Percentiles rank a stretch among this genome's conserved stretches.
Evolutionary conservation across 306 rosid genomes (phyloP).

Genomic region (Cicer yamashitae): DNA sequence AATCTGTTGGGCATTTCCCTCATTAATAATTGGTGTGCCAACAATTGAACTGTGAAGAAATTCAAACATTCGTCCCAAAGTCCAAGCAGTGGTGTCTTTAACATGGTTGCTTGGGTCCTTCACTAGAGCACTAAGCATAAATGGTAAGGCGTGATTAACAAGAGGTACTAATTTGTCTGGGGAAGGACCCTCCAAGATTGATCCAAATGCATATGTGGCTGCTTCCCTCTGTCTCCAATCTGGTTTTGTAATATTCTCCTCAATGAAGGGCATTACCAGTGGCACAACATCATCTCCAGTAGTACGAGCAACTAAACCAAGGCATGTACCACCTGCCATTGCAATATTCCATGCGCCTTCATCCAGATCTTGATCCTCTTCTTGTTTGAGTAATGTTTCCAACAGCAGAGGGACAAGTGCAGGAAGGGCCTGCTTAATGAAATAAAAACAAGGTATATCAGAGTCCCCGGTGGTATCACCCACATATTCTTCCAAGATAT

Average conservation of each 20-base stretch:
- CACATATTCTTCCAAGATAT: conserved; percentile 75
- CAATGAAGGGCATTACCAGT: conserved; percentile 84
- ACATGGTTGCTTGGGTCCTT: conserved; percentile 86
- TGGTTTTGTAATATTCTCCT: conserved; percentile 83
- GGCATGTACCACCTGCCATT: conserved; percentile 97
- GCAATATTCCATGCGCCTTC: conserved; percentile 98
- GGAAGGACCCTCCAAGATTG: conserved; percentile 92
- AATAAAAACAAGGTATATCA: conserved; percentile 80
- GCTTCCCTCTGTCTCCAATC: conserved; percentile 98
- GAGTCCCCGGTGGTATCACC: conserved; percentile 74
- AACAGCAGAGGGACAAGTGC: conserved; percentile 80
- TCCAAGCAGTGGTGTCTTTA: conserved; percentile 97
- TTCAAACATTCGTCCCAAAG: conserved; percentile 91
- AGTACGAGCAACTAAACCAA: conserved; percentile 88
- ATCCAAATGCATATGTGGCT: conserved; percentile 93
- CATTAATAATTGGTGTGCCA: conserved; percentile 78
- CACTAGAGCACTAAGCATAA: conserved; percentile 80
- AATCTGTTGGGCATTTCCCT: conserved; percentile 79
- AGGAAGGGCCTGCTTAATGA: conserved; percentile 92
- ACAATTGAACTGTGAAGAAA: conserved; percentile 78
- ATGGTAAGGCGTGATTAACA: conserved; percentile 74
- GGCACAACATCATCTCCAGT: conserved; percentile 88
- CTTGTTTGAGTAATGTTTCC: conserved; percentile 93
- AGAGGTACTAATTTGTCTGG: conserved; percentile 72
- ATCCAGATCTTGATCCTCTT: conserved; percentile 95